Percentiles rank a stretch among this genome's conserved stretches.
Conservation (phyloP, 2,329 filamentous ascomycete genomes). For the Ceratocystis albifundus region DNA sequence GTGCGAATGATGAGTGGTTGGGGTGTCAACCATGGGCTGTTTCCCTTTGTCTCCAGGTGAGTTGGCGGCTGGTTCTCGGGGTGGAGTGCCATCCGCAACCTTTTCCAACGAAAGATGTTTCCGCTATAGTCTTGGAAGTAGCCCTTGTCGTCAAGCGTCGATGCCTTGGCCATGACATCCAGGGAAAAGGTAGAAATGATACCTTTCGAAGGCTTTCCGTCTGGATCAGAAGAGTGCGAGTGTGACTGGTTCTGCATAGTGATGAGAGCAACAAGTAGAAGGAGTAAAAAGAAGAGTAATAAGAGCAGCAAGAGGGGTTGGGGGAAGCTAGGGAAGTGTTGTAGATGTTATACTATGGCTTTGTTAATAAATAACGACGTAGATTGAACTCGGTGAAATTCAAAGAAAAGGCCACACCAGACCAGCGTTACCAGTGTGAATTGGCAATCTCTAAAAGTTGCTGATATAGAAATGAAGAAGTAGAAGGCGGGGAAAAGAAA, state of each 20-base stretch:
- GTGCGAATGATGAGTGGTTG: background rate
- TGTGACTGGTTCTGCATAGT: background rate
- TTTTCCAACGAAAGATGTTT: background rate
- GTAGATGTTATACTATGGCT: background rate
- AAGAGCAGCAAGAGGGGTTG: background rate
- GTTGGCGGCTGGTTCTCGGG: background rate
- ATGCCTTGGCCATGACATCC: background rate
- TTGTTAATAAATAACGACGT: too few relatives aligned
- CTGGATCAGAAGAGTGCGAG: background rate
- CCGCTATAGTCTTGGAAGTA: background rate
- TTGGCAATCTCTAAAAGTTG: background rate
- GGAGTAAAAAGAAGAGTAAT: background rate
- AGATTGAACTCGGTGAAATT: background rate
- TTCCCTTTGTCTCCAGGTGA: background rate
- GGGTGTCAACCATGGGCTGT: background rate
- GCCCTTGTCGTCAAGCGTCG: background rate
- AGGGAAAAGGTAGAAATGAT: background rate
- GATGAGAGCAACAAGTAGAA: background rate
- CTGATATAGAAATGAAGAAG: background rate
- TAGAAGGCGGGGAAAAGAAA: background rate
- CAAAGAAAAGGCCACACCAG: background rate
- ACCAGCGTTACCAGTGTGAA: background rate
- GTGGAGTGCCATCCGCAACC: background rate
- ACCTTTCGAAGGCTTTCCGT: fast-evolving
- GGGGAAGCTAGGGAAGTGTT: background rate